These are phyloP conservation scores for Fusarium siculi DNA, from an alignment of 2,329 filamentous ascomycete species.

Conservation along the genomic window DNA sequence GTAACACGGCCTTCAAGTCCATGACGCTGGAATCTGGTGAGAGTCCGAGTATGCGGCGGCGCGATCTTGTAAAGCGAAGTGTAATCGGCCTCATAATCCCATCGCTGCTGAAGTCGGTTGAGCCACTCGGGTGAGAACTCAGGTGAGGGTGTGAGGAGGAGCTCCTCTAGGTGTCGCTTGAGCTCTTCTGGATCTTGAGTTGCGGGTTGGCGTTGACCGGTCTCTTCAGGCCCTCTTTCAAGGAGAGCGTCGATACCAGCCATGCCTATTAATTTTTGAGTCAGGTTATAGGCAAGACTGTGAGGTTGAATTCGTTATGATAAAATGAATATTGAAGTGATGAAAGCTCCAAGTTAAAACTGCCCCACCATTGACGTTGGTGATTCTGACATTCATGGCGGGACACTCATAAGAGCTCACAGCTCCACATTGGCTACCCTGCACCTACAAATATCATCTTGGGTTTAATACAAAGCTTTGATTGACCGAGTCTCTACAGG, in stretches of 20 bases:
- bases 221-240: slow-evolving; percentile 26
- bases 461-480: not conserved
- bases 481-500: not conserved
- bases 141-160: slow-evolving; percentile 82
- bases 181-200: slow-evolving; percentile 67
- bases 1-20: slow-evolving; percentile 93
- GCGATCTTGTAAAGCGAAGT: slow-evolving; percentile 87
- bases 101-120: slow-evolving; percentile 86
- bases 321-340: slow-evolving; percentile 16
- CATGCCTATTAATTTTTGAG: slow-evolving; percentile 41
- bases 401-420: slow-evolving; percentile 13
- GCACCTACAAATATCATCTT: not conserved
- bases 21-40: slow-evolving; percentile 90
- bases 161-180: slow-evolving; percentile 76
- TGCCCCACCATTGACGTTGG: slow-evolving; percentile 43
- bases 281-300: not conserved
- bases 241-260: slow-evolving; percentile 51
- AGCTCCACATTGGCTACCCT: slow-evolving; percentile 27
- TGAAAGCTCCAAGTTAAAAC: slow-evolving; percentile 31
- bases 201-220: slow-evolving; percentile 26
- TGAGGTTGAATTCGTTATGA: not conserved
- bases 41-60: slow-evolving; percentile 92
- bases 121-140: slow-evolving; percentile 88
- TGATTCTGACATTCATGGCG: slow-evolving; percentile 28
- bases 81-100: slow-evolving; percentile 85